Conservation (phyloP, 2,329 filamentous ascomycete species). For the Clathrospora elynae region DNA sequence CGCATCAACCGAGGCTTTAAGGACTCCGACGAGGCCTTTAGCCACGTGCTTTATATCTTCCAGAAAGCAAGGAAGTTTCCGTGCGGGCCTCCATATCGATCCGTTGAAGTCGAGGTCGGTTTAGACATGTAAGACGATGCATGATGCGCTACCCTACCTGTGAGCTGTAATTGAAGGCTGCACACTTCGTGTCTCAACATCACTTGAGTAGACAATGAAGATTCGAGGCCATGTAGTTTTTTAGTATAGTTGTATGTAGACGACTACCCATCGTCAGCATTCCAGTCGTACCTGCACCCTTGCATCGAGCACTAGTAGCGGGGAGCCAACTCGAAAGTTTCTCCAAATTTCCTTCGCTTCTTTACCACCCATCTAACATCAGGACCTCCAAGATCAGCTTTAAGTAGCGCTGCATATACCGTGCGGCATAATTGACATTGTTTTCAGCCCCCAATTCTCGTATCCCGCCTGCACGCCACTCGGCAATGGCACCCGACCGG, state of each 20-base stretch:
- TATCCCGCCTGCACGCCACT: conserved; percentile 7
- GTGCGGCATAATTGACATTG: conserved; percentile 1
- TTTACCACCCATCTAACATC: not conserved
- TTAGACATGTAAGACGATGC: not conserved
- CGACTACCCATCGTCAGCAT: too few relatives aligned
- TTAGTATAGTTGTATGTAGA: not conserved
- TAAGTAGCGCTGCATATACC: not conserved
- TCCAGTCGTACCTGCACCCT: too few relatives aligned
- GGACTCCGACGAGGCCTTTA: conserved; percentile 6
- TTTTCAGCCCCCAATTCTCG: conserved; percentile 20
- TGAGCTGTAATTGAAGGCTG: too few relatives aligned
- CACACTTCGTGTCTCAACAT: too few relatives aligned
- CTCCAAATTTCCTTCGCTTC: not conserved
- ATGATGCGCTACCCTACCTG: too few relatives aligned
- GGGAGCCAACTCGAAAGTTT: not conserved
- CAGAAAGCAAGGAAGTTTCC: conserved; percentile 11
- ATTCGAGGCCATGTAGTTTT: not conserved
- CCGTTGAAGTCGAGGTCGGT: conserved; percentile 15
- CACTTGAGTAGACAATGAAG: not conserved
- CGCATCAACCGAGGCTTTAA: conserved; percentile 10
- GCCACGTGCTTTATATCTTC: conserved; percentile 11
- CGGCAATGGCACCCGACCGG: conserved; percentile 16
- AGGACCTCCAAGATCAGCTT: not conserved
- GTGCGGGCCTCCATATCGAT: conserved; percentile 10
- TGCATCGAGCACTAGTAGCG: not conserved